Percentiles rank a stretch among this genome's conserved stretches.
phyloP scores from a whole-genome alignment of 2,329 filamentous ascomycete genomes.

The Podosphaera xanthii region DNA sequence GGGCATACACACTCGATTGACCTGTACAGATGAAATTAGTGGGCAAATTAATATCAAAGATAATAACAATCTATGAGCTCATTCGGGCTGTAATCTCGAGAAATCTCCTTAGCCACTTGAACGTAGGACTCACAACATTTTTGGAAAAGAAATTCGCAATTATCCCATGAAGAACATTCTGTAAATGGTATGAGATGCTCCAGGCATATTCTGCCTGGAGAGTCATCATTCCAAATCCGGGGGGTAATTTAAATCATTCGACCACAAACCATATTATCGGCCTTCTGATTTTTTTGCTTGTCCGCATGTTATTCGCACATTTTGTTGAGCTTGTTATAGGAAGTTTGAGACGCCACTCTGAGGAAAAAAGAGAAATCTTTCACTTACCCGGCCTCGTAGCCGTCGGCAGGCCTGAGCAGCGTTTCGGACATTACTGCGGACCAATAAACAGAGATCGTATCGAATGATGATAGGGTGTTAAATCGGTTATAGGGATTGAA shows the following conservation, averaged over 20 bases:
- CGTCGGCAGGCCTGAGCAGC: slow-evolving; percentile 18
- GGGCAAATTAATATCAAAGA: background rate
- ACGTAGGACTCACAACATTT: background rate
- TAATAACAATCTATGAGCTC: background rate
- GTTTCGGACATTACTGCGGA: background rate
- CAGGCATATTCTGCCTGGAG: background rate
- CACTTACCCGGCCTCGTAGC: slow-evolving; percentile 28
- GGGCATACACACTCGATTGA: background rate
- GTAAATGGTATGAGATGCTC: background rate
- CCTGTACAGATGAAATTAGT: background rate
- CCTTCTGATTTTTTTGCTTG: background rate
- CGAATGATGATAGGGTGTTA: background rate
- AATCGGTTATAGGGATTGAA: background rate
- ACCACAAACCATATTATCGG: background rate
- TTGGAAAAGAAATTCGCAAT: background rate
- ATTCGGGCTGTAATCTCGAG: background rate
- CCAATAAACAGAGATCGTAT: background rate
- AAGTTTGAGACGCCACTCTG: background rate
- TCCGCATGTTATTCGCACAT: background rate
- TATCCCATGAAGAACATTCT: background rate
- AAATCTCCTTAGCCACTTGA: background rate
- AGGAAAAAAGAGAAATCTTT: background rate
- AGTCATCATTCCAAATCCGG: background rate
- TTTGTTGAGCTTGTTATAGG: background rate
- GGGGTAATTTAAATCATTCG: background rate